Evolutionary conservation across 1,139 yeast species (phyloP).

Genomic region (Yamadazyma triangularis): DNA sequence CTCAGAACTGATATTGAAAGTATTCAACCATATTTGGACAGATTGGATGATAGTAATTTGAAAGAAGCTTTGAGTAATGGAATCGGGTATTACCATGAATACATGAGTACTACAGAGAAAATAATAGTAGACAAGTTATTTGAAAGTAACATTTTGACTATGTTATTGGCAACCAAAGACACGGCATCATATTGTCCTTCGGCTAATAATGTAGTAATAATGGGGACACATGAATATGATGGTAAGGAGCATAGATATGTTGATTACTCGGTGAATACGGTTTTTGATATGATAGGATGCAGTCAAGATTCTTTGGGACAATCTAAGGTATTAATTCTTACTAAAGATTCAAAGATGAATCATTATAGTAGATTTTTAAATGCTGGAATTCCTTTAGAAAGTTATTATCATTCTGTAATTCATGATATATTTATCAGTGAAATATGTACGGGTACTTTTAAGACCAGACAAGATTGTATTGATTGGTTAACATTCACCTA

Average conservation of each 20-base stretch:
- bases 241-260: conserved; percentile 67
- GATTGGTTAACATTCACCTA: conserved; percentile 87
- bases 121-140: conserved; percentile 52
- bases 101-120: conserved; percentile 55
- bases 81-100: conserved; percentile 60
- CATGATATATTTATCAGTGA: conserved; percentile 72
- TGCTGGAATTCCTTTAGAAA: conserved; percentile 82
- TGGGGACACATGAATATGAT: conserved; percentile 72
- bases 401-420: conserved; percentile 54
- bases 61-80: conserved; percentile 50
- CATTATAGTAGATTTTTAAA: conserved; percentile 70
- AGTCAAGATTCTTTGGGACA: conserved; percentile 29
- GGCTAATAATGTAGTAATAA: conserved; percentile 53
- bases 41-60: conserved; percentile 46
- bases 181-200: conserved; percentile 48
- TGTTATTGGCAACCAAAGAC: conserved; percentile 58
- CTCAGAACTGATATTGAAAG: conserved; percentile 25
- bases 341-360: conserved; percentile 50
- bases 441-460: conserved; percentile 61
- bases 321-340: conserved; percentile 47
- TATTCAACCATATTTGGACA: conserved; percentile 37
- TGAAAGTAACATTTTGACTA: conserved; percentile 42
- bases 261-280: conserved; percentile 62
- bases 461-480: conserved; percentile 75
- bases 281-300: conserved; percentile 73